A percentile compares a stretch with the other conserved stretches of the same genome.
phyloP scores from a whole-genome alignment of 495 filamentous ascomycete species.

The Aspergillus coremiiformis region DNA sequence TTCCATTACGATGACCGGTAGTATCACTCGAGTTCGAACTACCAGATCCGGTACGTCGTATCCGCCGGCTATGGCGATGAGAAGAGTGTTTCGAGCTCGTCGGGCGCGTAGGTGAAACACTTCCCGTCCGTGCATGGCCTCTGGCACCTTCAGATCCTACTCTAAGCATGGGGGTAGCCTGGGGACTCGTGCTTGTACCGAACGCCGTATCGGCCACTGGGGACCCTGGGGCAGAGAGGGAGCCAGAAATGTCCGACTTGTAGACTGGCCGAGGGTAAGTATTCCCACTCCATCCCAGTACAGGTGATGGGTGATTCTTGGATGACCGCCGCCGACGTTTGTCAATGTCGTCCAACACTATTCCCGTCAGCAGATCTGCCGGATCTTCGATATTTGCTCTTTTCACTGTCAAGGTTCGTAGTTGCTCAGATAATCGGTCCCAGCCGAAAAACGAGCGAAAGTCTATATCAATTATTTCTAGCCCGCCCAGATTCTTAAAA shows the following conservation, averaged over 20 bases:
- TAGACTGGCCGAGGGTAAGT: slow-evolving; percentile 46
- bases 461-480: slow-evolving; percentile 93
- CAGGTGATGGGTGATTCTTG: slow-evolving; percentile 73
- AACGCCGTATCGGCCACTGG: slow-evolving; percentile 47
- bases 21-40: slow-evolving; percentile 82
- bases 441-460: slow-evolving; percentile 96
- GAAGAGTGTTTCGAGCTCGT: slow-evolving; percentile 60
- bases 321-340: slow-evolving; percentile 79
- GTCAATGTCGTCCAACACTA: slow-evolving; percentile 94
- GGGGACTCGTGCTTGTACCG: slow-evolving; percentile 39
- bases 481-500: slow-evolving; percentile 90
- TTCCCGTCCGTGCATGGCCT: slow-evolving; percentile 51
- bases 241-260: slow-evolving; percentile 47
- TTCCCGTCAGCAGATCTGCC: slow-evolving; percentile 78
- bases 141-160: slow-evolving; percentile 43
- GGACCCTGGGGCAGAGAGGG: slow-evolving; percentile 55
- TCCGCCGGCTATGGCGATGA: slow-evolving; percentile 53
- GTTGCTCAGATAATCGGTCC: slow-evolving; percentile 86
- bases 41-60: slow-evolving; percentile 78
- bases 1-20: slow-evolving; percentile 62
- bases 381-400: slow-evolving; percentile 83
- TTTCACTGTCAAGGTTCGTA: slow-evolving; percentile 84
- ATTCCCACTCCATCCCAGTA: slow-evolving; percentile 46
- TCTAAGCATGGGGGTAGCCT: slow-evolving; percentile 42
- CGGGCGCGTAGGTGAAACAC: slow-evolving; percentile 73